phyloP scores from a whole-genome alignment of 306 rosid species.

The Malus asiatica region DNA sequence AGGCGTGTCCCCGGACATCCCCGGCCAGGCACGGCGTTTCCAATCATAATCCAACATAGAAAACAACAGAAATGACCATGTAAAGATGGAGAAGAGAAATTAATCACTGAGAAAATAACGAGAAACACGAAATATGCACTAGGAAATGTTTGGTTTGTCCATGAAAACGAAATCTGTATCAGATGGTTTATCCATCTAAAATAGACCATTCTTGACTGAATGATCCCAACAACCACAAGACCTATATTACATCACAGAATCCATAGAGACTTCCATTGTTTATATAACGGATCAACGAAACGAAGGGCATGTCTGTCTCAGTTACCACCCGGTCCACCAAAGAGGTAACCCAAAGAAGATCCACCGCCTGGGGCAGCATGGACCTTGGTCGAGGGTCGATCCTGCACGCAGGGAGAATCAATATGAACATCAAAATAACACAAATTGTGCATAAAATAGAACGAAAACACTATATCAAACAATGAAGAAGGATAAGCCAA shows the following conservation, averaged over 20 bases:
- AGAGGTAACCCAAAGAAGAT: constrained; percentile 89
- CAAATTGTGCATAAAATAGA: not conserved
- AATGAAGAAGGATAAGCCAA: not conserved
- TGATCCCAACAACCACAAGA: constrained; percentile 50
- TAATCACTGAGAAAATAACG: not conserved
- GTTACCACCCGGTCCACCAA: constrained; percentile 65
- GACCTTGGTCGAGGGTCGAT: constrained; percentile 97
- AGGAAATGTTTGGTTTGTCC: constrained; percentile 24
- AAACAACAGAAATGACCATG: not conserved
- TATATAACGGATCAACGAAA: constrained; percentile 18
- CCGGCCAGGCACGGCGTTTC: too few relatives aligned
- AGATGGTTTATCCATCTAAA: constrained; percentile 45
- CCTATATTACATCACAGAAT: constrained; percentile 53
- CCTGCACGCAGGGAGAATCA: constrained; percentile 39
- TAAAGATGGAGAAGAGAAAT: not conserved
- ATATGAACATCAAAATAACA: not conserved
- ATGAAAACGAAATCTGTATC: constrained; percentile 29
- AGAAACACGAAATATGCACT: constrained; percentile 25
- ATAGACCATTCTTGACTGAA: constrained; percentile 37
- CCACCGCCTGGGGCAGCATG: constrained; percentile 98
- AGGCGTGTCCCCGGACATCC: too few relatives aligned
- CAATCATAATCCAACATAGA: too few relatives aligned
- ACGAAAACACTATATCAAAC: not conserved
- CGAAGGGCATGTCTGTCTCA: constrained; percentile 22
- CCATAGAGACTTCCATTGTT: constrained; percentile 26